A percentile compares a stretch with the other conserved stretches of the same genome.
Conservation (phyloP, 441 rosid genomes). For the Croton setiger region DNA sequence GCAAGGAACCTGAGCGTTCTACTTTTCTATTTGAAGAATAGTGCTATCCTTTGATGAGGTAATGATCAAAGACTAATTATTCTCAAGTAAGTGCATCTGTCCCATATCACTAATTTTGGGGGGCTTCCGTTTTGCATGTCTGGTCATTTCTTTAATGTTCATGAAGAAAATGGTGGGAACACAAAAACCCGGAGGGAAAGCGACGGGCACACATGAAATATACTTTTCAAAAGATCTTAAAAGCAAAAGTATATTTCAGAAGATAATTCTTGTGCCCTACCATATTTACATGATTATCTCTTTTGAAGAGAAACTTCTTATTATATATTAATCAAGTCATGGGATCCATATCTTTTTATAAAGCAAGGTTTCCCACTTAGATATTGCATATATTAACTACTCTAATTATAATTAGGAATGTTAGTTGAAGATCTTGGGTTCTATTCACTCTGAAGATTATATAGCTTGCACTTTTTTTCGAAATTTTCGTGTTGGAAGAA, state of each 20-base stretch:
- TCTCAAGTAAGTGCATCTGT: not conserved
- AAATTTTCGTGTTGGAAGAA: not conserved
- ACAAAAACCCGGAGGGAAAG: slow-evolving; percentile 22
- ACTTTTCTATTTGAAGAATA: not conserved
- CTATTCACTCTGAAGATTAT: not conserved
- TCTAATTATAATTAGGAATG: not conserved
- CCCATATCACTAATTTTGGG: slow-evolving; percentile 6
- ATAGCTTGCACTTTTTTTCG: not conserved
- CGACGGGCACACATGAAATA: slow-evolving; percentile 22
- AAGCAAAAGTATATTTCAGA: slow-evolving; percentile 35
- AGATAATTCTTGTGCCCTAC: slow-evolving; percentile 51
- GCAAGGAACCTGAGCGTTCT: not conserved
- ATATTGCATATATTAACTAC: not conserved
- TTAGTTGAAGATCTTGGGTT: not conserved
- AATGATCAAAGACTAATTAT: not conserved
- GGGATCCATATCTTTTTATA: slow-evolving; percentile 38
- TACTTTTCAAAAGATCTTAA: slow-evolving; percentile 38
- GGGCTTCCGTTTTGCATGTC: slow-evolving; percentile 20
- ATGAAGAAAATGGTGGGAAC: slow-evolving; percentile 35
- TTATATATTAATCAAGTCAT: slow-evolving; percentile 34
- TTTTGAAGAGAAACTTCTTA: slow-evolving; percentile 39
- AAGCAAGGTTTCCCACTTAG: slow-evolving; percentile 28
- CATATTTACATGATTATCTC: slow-evolving; percentile 45
- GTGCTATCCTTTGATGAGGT: not conserved
- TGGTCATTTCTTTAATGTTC: slow-evolving; percentile 18